These are phyloP conservation scores for Aspergillus sp. DNA, from an alignment of 2,329 filamentous ascomycete genomes.

Conservation along the genomic window DNA sequence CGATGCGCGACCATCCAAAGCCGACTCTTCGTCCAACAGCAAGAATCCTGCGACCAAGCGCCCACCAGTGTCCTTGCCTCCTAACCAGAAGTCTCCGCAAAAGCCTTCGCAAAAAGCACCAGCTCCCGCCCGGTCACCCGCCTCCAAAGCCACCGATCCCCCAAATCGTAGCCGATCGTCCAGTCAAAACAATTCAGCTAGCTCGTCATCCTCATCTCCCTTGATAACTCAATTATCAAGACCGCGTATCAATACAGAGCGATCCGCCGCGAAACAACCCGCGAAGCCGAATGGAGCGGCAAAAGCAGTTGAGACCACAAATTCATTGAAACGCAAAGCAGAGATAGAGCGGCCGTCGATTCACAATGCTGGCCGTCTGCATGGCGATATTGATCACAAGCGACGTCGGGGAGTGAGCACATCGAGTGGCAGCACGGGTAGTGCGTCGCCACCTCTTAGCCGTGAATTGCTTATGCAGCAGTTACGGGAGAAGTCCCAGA, in stretches of 20 bases:
- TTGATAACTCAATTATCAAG: constrained; percentile 41
- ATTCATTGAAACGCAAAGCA: constrained; percentile 44
- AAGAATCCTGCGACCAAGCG: constrained; percentile 39
- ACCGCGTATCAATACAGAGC: constrained; percentile 22
- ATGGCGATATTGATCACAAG: constrained; percentile 44
- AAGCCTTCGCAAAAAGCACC: constrained; percentile 61
- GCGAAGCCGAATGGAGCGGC: constrained; percentile 28
- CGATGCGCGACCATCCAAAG: constrained; percentile 23
- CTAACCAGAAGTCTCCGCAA: constrained; percentile 42
- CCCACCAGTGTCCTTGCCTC: constrained; percentile 37
- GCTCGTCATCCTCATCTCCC: constrained; percentile 49
- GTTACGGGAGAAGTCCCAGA: constrained; percentile 41
- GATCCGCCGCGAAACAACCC: constrained; percentile 21
- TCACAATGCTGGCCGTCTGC: constrained; percentile 27
- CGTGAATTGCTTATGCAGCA: constrained; percentile 39
- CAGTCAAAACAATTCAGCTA: constrained; percentile 44
- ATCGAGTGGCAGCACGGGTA: constrained; percentile 44
- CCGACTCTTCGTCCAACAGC: constrained; percentile 21
- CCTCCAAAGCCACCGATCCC: constrained; percentile 60
- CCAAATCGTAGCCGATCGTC: constrained; percentile 46
- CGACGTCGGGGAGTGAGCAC: constrained; percentile 37
- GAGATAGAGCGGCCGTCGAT: constrained; percentile 31
- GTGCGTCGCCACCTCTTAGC: constrained; percentile 40
- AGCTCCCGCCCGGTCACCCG: constrained; percentile 61
- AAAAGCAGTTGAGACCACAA: constrained; percentile 28